Percentiles rank a stretch among this genome's conserved stretches.
Evolutionary conservation across 257 asterid species (phyloP).

Genomic region (Salvia splendens): DNA sequence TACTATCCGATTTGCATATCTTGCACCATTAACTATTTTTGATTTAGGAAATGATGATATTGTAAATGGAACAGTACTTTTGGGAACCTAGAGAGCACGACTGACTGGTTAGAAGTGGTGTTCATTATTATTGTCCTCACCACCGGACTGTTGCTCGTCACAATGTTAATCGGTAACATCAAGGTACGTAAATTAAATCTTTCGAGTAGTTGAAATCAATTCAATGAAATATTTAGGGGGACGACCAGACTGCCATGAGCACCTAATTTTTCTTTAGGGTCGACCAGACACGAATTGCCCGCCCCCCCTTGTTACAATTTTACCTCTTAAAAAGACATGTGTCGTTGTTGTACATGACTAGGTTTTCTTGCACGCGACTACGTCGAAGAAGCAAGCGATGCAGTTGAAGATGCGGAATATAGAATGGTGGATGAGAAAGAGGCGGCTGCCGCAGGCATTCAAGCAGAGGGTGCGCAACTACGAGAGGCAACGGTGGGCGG

Average conservation of each 20-base stretch:
- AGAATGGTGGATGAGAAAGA: slow-evolving; percentile 98
- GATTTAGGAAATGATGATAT: neutral
- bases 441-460: slow-evolving; percentile 61
- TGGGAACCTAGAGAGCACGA: slow-evolving; percentile 94
- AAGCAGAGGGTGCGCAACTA: slow-evolving; percentile 82
- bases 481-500: slow-evolving; percentile 94
- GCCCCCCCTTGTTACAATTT: too few species aligned
- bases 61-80: slow-evolving; percentile 63
- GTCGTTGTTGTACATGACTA: too few species aligned
- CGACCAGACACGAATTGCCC: too few species aligned
- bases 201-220: too few species aligned
- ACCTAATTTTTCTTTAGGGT: too few species aligned
- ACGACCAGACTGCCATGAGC: too few species aligned
- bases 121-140: slow-evolving; percentile 91
- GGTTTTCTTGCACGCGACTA: slow-evolving; percentile 92
- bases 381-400: slow-evolving; percentile 98
- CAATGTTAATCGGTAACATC: slow-evolving; percentile 98
- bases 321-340: too few species aligned
- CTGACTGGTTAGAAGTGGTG: slow-evolving; percentile 91
- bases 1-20: too few species aligned
- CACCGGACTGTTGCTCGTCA: slow-evolving; percentile 80
- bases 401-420: slow-evolving; percentile 91
- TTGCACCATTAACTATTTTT: neutral
- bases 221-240: too few species aligned
- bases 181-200: slow-evolving; percentile 47